These are phyloP conservation scores for Fusarium chuoi DNA, from an alignment of 2,329 filamentous ascomycete genomes.

Conservation along the genomic window DNA sequence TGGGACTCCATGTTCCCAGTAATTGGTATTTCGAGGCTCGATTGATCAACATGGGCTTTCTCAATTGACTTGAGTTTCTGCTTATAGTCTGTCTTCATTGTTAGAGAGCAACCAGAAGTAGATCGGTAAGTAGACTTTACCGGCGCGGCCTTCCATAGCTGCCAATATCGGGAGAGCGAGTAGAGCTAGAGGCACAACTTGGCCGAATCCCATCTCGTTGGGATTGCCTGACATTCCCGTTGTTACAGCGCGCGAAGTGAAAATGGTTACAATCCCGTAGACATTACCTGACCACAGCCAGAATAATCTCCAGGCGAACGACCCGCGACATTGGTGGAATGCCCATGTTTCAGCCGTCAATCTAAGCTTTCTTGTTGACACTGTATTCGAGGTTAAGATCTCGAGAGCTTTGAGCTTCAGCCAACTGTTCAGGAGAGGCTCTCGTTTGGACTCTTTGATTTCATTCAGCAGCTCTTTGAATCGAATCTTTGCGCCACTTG, in stretches of 20 bases:
- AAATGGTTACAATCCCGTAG: background rate
- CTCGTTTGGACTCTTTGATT: background rate
- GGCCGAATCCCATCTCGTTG: background rate
- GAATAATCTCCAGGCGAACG: background rate
- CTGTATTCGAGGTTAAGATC: rapidly evolving
- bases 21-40: rapidly evolving
- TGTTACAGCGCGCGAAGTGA: rapidly evolving
- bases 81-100: background rate
- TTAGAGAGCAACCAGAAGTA: rapidly evolving
- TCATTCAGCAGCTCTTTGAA: rapidly evolving
- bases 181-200: background rate
- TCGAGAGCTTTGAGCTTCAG: background rate
- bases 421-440: background rate
- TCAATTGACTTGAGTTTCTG: background rate
- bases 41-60: too few relatives aligned
- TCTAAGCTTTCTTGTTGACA: rapidly evolving
- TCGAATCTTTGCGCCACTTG: rapidly evolving
- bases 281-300: background rate
- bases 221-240: background rate
- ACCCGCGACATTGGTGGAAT: background rate
- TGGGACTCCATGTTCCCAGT: rapidly evolving
- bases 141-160: background rate
- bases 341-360: background rate
- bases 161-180: background rate
- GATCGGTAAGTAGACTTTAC: background rate